phyloP scores from a whole-genome alignment of 139 green algal species.

The Chlorella sp. region DNA sequence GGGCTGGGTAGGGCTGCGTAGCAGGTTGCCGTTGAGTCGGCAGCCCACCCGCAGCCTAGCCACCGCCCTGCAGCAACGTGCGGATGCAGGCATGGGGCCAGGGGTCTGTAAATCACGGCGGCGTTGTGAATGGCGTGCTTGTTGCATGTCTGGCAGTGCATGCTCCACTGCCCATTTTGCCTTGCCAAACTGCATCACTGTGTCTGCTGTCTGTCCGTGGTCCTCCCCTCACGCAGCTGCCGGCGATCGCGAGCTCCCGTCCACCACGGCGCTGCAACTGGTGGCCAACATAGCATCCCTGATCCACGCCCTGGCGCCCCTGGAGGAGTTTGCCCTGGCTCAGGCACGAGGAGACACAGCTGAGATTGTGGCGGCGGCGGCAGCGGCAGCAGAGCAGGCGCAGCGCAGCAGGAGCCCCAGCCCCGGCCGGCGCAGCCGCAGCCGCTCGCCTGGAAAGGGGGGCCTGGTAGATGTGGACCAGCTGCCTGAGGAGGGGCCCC shows the following conservation, averaged over 20 bases:
- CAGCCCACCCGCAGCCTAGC: no score
- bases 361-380: neutral
- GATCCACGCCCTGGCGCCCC: slow-evolving; percentile 27
- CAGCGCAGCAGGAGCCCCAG: slow-evolving; percentile 8
- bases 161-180: no score
- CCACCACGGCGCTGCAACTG: slow-evolving; percentile 48
- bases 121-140: no score
- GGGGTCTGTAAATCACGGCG: no score
- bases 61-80: no score
- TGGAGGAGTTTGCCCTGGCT: slow-evolving; percentile 65
- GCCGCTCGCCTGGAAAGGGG: neutral
- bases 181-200: no score
- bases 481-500: neutral
- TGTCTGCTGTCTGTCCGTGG: no score
- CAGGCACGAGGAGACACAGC: slow-evolving; percentile 29
- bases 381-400: neutral
- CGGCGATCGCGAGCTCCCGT: neutral
- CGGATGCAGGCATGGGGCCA: no score
- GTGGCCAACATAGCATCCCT: slow-evolving; percentile 60
- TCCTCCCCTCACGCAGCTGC: no score
- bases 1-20: neutral
- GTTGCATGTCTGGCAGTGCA: no score
- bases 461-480: no score
- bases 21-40: neutral
- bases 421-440: slow-evolving; percentile 22